phyloP scores from a whole-genome alignment of 306 rosid species.

The Gynostemma pentaphyllum region DNA sequence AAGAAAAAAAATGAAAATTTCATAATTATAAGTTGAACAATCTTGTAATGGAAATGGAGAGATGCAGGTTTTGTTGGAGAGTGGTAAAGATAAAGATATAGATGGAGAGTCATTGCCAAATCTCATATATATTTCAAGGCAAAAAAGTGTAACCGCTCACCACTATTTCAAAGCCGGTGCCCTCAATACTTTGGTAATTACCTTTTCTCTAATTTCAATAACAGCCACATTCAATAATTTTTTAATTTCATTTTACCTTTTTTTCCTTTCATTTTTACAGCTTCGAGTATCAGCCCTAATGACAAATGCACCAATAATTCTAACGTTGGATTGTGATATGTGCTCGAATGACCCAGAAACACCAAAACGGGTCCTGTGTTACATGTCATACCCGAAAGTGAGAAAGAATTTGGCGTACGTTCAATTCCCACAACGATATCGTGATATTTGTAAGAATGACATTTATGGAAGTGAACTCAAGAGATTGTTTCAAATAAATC shows the following conservation, averaged over 20 bases:
- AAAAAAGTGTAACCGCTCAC: slow-evolving; percentile 16
- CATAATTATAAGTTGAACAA: no score
- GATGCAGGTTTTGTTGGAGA: slow-evolving; percentile 21
- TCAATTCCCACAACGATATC: slow-evolving; percentile 26
- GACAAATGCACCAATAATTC: slow-evolving; percentile 30
- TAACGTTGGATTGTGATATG: slow-evolving; percentile 23
- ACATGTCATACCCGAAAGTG: slow-evolving; percentile 7
- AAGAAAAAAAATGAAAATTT: no score
- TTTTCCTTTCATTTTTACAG: no score
- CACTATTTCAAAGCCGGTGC: slow-evolving; percentile 44
- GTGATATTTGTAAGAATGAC: slow-evolving; percentile 2
- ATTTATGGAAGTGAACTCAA: not conserved
- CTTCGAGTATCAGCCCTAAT: slow-evolving; percentile 29
- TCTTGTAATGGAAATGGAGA: not conserved
- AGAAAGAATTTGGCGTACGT: slow-evolving; percentile 12
- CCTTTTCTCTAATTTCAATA: not conserved
- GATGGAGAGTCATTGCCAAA: slow-evolving; percentile 20
- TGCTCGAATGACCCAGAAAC: slow-evolving; percentile 30
- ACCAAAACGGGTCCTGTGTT: slow-evolving; percentile 18
- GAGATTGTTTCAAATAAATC: not conserved
- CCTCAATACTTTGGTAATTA: slow-evolving; percentile 28
- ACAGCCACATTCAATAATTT: no score
- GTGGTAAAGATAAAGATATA: slow-evolving; percentile 16
- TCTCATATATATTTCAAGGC: slow-evolving; percentile 27
- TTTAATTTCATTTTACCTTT: no score